A percentile compares a stretch with the other conserved stretches of the same genome.
Conservation (phyloP, 129 eudicot genomes). For the Mikania micrantha region DNA sequence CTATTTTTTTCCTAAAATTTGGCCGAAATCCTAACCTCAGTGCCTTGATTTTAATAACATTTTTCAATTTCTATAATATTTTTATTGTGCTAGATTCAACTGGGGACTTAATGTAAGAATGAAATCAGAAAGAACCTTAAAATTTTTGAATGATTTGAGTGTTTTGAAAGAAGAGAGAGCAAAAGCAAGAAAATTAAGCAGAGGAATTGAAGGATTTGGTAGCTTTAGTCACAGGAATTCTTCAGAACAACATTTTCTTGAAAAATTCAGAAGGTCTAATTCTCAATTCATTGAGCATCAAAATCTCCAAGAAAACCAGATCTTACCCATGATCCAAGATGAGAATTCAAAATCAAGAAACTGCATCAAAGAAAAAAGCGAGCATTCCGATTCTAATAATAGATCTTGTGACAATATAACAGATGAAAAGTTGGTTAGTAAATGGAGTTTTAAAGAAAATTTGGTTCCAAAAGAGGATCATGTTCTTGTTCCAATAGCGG, state of each 20-base stretch:
- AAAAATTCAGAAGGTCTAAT: conserved; percentile 45
- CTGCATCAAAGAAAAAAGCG: conserved; percentile 12
- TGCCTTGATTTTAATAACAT: no score
- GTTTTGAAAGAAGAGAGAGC: conserved; percentile 70
- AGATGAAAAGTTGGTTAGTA: conserved; percentile 15
- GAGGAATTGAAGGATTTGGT: conserved; percentile 95
- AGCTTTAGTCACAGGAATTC: conserved; percentile 53
- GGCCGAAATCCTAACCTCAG: no score
- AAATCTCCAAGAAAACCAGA: conserved; percentile 30
- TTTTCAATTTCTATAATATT: neutral
- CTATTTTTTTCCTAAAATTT: no score
- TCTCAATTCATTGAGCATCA: conserved; percentile 53
- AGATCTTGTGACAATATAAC: conserved; percentile 5
- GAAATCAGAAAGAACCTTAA: conserved; percentile 67
- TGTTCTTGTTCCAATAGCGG: conserved; percentile 20
- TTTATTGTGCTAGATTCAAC: conserved; percentile 50
- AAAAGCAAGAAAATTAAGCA: conserved; percentile 62
- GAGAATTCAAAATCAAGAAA: conserved; percentile 14
- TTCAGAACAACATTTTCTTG: conserved; percentile 34
- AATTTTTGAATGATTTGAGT: conserved; percentile 49
- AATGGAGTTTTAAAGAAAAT: conserved; percentile 47
- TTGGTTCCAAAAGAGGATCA: conserved; percentile 39
- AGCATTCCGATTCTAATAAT: neutral
- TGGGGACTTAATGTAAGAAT: conserved; percentile 87
- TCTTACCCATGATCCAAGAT: conserved; percentile 9